Percentiles rank a stretch among this genome's conserved stretches.
These are phyloP conservation scores for Rhynchosporium agropyri DNA, from an alignment of 2,329 filamentous ascomycete species.

Conservation along the genomic window DNA sequence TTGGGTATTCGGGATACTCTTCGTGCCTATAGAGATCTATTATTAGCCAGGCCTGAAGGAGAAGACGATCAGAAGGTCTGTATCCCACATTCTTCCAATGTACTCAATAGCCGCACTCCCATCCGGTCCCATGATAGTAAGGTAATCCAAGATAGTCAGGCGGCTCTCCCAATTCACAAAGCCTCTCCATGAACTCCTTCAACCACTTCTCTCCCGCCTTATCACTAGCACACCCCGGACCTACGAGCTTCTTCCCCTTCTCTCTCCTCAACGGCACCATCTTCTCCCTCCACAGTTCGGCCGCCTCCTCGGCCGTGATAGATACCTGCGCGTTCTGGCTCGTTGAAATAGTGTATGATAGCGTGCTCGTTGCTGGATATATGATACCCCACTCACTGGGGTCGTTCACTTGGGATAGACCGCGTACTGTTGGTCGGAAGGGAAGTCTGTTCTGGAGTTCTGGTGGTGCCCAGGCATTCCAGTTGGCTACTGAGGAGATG, in stretches of 20 bases:
- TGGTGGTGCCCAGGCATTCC: slow-evolving; percentile 48
- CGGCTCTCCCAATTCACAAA: slow-evolving; percentile 39
- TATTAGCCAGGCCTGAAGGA: slow-evolving; percentile 5
- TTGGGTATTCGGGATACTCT: slow-evolving; percentile 43
- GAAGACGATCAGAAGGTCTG: not conserved
- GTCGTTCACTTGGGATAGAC: slow-evolving; percentile 43
- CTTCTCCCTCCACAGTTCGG: slow-evolving; percentile 45
- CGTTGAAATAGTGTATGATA: slow-evolving; percentile 51
- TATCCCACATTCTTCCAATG: slow-evolving; percentile 42
- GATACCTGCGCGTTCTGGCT: slow-evolving; percentile 47
- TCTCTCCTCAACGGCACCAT: slow-evolving; percentile 45
- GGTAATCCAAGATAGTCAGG: slow-evolving; percentile 50
- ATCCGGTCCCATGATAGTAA: slow-evolving; percentile 46
- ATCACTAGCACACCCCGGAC: slow-evolving; percentile 46
- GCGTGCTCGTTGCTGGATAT: slow-evolving; percentile 38
- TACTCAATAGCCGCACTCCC: slow-evolving; percentile 44
- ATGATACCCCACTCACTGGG: slow-evolving; percentile 46
- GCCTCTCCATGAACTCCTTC: slow-evolving; percentile 46
- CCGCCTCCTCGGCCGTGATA: slow-evolving; percentile 44
- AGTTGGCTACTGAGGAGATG: slow-evolving; percentile 46
- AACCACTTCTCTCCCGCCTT: slow-evolving; percentile 47
- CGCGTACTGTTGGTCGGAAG: slow-evolving; percentile 48
- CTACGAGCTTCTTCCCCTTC: slow-evolving; percentile 45
- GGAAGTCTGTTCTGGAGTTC: slow-evolving; percentile 44
- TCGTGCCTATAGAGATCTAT: slow-evolving; percentile 20